These are phyloP conservation scores for Penicillium robsamsonii DNA, from an alignment of 495 filamentous ascomycete genomes.

Conservation along the genomic window DNA sequence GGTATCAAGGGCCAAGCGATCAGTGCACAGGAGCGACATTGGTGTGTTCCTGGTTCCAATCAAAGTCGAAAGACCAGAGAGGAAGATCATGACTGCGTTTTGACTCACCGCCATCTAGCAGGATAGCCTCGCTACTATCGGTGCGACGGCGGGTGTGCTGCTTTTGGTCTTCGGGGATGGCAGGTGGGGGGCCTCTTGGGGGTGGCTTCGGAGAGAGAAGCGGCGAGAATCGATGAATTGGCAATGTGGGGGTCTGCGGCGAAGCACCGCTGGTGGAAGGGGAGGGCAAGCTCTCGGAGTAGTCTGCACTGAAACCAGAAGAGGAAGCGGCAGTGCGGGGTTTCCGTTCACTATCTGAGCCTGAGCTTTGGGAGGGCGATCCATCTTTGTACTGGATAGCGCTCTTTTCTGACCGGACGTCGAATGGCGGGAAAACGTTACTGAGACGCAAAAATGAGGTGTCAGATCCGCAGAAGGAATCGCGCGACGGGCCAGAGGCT, in stretches of 20 bases:
- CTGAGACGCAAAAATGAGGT: constrained; percentile 48
- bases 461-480: constrained; percentile 40
- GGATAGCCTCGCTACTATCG: constrained; percentile 47
- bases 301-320: constrained; percentile 34
- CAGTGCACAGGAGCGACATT: constrained; percentile 41
- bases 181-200: constrained; percentile 39
- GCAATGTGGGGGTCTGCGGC: constrained; percentile 46
- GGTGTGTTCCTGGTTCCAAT: constrained; percentile 36
- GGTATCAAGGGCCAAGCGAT: constrained; percentile 5
- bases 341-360: constrained; percentile 41
- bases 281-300: constrained; percentile 42
- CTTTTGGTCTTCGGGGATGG: constrained; percentile 37
- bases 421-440: constrained; percentile 30
- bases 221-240: constrained; percentile 46
- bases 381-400: constrained; percentile 32
- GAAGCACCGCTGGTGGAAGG: constrained; percentile 40
- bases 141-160: constrained; percentile 44
- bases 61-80: constrained; percentile 43
- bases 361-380: constrained; percentile 29
- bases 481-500: constrained; percentile 35
- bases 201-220: constrained; percentile 41
- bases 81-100: constrained; percentile 34
- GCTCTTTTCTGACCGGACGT: constrained; percentile 28
- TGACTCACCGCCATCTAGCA: constrained; percentile 27
- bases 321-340: constrained; percentile 33